These are phyloP conservation scores for Wallemia hederae DNA, from an alignment of 1,284 basidiomycete genomes.

Conservation along the genomic window DNA sequence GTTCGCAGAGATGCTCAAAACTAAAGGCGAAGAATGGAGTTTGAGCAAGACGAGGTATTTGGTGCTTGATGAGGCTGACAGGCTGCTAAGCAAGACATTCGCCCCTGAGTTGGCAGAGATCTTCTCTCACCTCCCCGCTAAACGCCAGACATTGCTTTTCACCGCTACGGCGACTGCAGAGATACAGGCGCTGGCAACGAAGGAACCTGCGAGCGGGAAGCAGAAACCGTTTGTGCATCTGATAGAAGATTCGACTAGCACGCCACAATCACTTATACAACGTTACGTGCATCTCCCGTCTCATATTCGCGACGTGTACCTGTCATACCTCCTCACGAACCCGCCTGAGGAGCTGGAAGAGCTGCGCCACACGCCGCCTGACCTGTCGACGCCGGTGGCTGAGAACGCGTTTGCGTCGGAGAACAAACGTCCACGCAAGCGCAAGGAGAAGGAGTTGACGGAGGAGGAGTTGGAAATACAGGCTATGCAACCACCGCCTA, in stretches of 20 bases:
- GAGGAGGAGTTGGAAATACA: constrained; percentile 7
- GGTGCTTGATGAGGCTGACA: constrained; percentile 89
- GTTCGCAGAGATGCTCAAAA: constrained; percentile 66
- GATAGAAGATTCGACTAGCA: constrained; percentile 47
- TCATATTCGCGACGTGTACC: constrained; percentile 75
- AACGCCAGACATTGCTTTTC: constrained; percentile 83
- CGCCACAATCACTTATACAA: constrained; percentile 57
- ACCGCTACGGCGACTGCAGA: constrained; percentile 78
- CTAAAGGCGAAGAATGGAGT: constrained; percentile 14
- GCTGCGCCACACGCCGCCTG: constrained; percentile 31
- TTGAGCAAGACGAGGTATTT: constrained; percentile 13
- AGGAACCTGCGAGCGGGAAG: constrained; percentile 50
- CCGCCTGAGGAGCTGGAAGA: constrained; percentile 46
- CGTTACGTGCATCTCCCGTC: constrained; percentile 78
- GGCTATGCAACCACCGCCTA: constrained; percentile 28
- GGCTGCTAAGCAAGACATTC: constrained; percentile 69
- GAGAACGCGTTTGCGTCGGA: constrained; percentile 10
- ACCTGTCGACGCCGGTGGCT: constrained; percentile 11
- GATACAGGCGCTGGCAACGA: constrained; percentile 48
- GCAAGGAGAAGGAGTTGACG: constrained; percentile 9
- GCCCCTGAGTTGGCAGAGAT: constrained; percentile 54
- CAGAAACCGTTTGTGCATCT: constrained; percentile 62
- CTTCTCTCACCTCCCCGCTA: constrained; percentile 45
- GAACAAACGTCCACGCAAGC: constrained; percentile 13
- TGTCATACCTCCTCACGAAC: constrained; percentile 65